Evolutionary conservation across 139 green algal genomes (phyloP), one percentile per base, ranked within the genome.

Genomic region (Asterochloris erici): DNA sequence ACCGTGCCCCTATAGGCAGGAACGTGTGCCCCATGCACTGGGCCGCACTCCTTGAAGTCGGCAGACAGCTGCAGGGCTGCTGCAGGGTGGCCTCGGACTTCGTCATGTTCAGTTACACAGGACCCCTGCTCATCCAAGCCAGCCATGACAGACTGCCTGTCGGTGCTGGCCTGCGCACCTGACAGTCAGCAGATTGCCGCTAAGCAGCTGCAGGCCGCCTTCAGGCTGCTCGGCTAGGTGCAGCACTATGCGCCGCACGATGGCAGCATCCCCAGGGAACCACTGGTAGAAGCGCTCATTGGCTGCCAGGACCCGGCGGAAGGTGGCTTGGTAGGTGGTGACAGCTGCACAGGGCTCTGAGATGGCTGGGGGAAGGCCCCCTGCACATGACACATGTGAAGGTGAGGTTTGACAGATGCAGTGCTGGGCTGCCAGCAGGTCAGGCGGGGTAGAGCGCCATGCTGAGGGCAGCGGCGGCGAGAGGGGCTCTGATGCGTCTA

Each of bases 231-330:
- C 64, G 12, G 77, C 84, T 29, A 99, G 86, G 86, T 90, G 82
- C n/a, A 68, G 71, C 69, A 98, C 91, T 26, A 98, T 93, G 19
- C 81, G 63, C 73, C 86, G 83, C 27, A 96, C 87, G 0, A 73
- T 61, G 14, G 75, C 76, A 78, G 86, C 86, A 63, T 91, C 89
- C 26, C 74, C 73, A 0, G 90, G 90, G 75, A 94, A 98, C 17
- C 94, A 84, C 63, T 87, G 29, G 84, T 98, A 98, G 84, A 91
- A 98, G 87, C 95, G 97, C 2, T 81, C 62, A 84, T 95, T 98
- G 86, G 97, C 94, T 4, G 63, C 73, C 26, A 94, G 79, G 62
- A 96, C 91, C n/a, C 68, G 68, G 29, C 54, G 63, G 87, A 89
- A 93, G 16, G 94, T 84, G 0, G 69, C 60, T 24, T 74, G 77